A percentile compares a stretch with the other conserved stretches of the same genome.
phyloP scores from a whole-genome alignment of 768 basidiomycete species.

The Lactarius sp. region DNA sequence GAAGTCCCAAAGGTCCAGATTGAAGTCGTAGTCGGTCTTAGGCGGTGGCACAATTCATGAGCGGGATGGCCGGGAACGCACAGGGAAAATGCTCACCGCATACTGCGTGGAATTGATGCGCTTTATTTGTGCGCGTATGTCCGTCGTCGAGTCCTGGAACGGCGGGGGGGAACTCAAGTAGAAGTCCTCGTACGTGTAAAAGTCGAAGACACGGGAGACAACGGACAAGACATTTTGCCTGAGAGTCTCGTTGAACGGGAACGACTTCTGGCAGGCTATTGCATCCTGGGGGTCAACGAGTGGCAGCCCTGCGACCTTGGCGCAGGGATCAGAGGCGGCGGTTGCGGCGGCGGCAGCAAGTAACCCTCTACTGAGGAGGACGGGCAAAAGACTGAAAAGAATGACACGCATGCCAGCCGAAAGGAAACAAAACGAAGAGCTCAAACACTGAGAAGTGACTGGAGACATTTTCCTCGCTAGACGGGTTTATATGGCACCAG shows the following conservation, averaged over 20 bases:
- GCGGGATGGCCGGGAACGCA: no score
- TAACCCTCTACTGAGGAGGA: neutral
- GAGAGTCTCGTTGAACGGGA: slow-evolving; percentile 39
- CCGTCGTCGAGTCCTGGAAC: slow-evolving; percentile 44
- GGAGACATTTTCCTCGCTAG: no score
- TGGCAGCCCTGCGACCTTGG: slow-evolving; percentile 33
- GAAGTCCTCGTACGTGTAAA: slow-evolving; percentile 40
- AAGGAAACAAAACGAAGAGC: no score
- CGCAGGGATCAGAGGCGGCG: slow-evolving; percentile 32
- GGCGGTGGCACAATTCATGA: neutral
- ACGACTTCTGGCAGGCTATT: slow-evolving; percentile 39
- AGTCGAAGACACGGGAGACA: slow-evolving; percentile 35
- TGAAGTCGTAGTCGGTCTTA: slow-evolving; percentile 49
- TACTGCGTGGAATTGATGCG: slow-evolving; percentile 47
- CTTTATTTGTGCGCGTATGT: slow-evolving; percentile 48
- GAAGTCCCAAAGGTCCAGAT: no score
- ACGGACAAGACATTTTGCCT: slow-evolving; percentile 35
- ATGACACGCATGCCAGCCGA: neutral
- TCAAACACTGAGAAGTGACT: no score
- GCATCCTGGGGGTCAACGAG: slow-evolving; percentile 51
- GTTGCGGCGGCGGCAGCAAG: neutral
- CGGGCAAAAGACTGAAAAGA: no score
- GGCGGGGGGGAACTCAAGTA: slow-evolving; percentile 36
- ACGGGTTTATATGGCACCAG: no score
- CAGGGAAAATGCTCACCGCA: slow-evolving; percentile 31